Conservation (phyloP, 306 rosid genomes). For the Pyrus communis region DNA sequence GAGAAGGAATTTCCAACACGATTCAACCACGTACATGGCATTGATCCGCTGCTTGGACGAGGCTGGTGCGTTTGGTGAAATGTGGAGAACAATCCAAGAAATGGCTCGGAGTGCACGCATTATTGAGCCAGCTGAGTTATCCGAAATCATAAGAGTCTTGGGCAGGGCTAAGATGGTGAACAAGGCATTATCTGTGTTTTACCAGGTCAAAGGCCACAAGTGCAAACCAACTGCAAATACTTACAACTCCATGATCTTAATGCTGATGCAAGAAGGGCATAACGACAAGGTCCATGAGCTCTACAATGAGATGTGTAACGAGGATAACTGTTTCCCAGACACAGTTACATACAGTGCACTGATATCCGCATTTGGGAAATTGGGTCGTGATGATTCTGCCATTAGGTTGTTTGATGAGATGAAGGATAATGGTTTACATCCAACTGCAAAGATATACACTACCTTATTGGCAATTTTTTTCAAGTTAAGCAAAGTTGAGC, state of each 20-base stretch:
- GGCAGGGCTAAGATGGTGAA: conserved; percentile 84
- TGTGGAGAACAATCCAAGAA: conserved; percentile 79
- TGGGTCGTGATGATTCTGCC: conserved; percentile 63
- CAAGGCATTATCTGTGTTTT: conserved; percentile 68
- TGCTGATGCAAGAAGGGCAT: conserved; percentile 85
- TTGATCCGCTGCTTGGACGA: conserved; percentile 66
- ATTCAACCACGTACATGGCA: conserved; percentile 61
- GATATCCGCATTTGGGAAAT: conserved; percentile 58
- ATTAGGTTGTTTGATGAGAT: conserved; percentile 73
- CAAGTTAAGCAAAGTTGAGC: conserved; percentile 57
- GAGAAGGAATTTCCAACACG: conserved; percentile 65
- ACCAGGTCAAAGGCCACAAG: conserved; percentile 72
- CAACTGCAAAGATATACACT: conserved; percentile 71
- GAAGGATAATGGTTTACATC: conserved; percentile 82
- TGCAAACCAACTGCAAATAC: conserved; percentile 54
- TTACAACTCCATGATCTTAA: conserved; percentile 70
- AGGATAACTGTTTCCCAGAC: conserved; percentile 68
- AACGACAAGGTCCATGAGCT: conserved; percentile 79
- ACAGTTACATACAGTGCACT: conserved; percentile 76
- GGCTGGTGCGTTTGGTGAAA: conserved; percentile 50
- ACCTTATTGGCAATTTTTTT: conserved; percentile 58
- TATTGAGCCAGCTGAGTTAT: conserved; percentile 51
- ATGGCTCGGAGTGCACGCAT: conserved; percentile 56
- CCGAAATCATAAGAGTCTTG: conserved; percentile 61
- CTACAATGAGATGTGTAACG: conserved; percentile 78